Base-by-base conservation (phyloP, 179 eudicot species). In the Beta corolliflora region DNA sequence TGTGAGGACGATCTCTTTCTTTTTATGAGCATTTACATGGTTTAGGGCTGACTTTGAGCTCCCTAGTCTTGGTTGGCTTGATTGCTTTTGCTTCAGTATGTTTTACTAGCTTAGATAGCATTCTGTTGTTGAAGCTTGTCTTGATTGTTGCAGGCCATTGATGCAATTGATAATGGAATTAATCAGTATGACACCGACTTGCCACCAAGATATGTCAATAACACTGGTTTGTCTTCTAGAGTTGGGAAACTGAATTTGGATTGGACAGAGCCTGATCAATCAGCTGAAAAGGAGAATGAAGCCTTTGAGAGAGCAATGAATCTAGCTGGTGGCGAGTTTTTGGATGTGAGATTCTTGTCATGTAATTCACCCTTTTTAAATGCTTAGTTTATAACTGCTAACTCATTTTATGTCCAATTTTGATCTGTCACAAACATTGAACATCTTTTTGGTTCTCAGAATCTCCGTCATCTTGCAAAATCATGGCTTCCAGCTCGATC, bases 401-500 rank as follows among this genome's bases (percentile, higher is more conserved):
- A 59, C 13, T 15, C 5, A 7, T 16, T 18, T 36, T 25, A 29
- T 36, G 58, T 71, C 8, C 18, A 18, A 73, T 50, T 29, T 50
- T 31, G 29, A 67, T 83, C 46, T 60, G 74, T 19, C 53, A 10
- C 19, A 46, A 50, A 65, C 31, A 44, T 23, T 46, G 2, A 18
- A 66, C 76, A 79, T 83, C 71, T n/a, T 36, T 66, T 79, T 56
- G 59, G 61, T 12, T 56, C 12, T 18, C 88, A 92, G 98, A 88
- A 84, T 84, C 87, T 93, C 19, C 89, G 83, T 8, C 83, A 29
- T 85, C 94, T 89, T 86, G 91, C 89, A 60, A 90, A 88, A 83
- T 92, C 98, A 76, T 94, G 98, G 98, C 78, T 94, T 79, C 97
- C 98, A 76, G 98, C 98, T 60, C 85, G 93, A 72, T 90, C 97